These are phyloP conservation scores for Leccinum subatratum DNA, from an alignment of 1,284 basidiomycete genomes.

Conservation along the genomic window DNA sequence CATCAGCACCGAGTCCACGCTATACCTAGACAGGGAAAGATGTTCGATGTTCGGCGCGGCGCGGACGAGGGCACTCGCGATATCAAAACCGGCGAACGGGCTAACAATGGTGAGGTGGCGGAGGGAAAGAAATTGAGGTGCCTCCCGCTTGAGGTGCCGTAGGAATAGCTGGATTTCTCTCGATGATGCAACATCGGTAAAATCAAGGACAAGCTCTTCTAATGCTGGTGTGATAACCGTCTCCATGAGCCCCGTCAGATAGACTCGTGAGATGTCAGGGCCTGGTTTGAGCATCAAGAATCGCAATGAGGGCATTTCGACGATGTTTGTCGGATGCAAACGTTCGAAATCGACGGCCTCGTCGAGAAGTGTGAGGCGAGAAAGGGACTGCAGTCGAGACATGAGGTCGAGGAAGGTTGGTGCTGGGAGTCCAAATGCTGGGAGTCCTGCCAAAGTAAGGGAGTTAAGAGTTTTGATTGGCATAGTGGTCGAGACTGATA, in stretches of 20 bases:
- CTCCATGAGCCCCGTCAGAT: slow-evolving; percentile 26
- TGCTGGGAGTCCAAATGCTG: slow-evolving; percentile 23
- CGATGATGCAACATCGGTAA: slow-evolving; percentile 23
- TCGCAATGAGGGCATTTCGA: slow-evolving; percentile 23
- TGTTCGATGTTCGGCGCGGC: slow-evolving; percentile 26
- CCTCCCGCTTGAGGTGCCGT: slow-evolving; percentile 28
- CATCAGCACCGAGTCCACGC: slow-evolving; percentile 21
- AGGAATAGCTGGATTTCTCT: slow-evolving; percentile 30
- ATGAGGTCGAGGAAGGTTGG: slow-evolving; percentile 21
- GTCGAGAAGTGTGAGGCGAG: slow-evolving; percentile 24
- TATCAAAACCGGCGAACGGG: slow-evolving; percentile 27
- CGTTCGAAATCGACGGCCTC: slow-evolving; percentile 31
- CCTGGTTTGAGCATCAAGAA: slow-evolving; percentile 26
- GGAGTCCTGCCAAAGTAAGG: slow-evolving; percentile 25
- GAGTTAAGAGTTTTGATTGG: slow-evolving; percentile 21
- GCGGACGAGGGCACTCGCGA: slow-evolving; percentile 23
- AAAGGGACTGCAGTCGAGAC: slow-evolving; percentile 24
- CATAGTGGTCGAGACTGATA: slow-evolving; percentile 19
- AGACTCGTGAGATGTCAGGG: slow-evolving; percentile 28
- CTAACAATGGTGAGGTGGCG: slow-evolving; percentile 20
- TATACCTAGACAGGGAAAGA: slow-evolving; percentile 29
- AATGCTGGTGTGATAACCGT: slow-evolving; percentile 23
- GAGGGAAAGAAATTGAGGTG: slow-evolving; percentile 26
- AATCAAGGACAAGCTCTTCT: slow-evolving; percentile 27
- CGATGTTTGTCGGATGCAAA: slow-evolving; percentile 2